Percentiles rank a stretch among this genome's conserved stretches.
phyloP scores from a whole-genome alignment of 2,329 filamentous ascomycete genomes.

The Epichloe gansuensis region DNA sequence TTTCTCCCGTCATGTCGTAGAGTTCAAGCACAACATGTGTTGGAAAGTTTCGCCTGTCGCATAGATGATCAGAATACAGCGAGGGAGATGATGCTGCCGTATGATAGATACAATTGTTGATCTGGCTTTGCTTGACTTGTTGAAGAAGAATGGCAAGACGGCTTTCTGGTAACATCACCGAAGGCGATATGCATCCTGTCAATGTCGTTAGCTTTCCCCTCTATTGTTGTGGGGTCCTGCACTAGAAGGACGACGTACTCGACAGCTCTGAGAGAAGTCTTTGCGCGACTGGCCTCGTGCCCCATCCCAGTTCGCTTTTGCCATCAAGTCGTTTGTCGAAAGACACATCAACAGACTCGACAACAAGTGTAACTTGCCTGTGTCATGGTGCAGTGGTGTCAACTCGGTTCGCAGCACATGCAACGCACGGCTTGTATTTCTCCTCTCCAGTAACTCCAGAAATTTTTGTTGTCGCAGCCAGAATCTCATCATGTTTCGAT shows the following conservation, averaged over 20 bases:
- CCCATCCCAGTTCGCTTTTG: slow-evolving; percentile 75
- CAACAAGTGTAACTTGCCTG: slow-evolving; percentile 63
- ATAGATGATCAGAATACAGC: slow-evolving; percentile 78
- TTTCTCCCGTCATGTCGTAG: slow-evolving; percentile 63
- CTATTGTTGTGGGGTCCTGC: not conserved
- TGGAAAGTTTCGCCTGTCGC: slow-evolving; percentile 71
- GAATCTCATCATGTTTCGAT: slow-evolving; percentile 73
- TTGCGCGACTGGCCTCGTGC: slow-evolving; percentile 61
- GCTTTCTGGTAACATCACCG: slow-evolving; percentile 92
- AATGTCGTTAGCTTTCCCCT: not conserved
- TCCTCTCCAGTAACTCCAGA: slow-evolving; percentile 71
- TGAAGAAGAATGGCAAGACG: slow-evolving; percentile 70
- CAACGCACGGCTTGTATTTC: slow-evolving; percentile 62
- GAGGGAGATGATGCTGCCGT: slow-evolving; percentile 70
- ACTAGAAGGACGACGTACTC: slow-evolving; percentile 40
- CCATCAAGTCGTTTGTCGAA: slow-evolving; percentile 61
- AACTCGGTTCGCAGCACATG: slow-evolving; percentile 78
- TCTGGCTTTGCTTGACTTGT: slow-evolving; percentile 74
- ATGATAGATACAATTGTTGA: slow-evolving; percentile 77
- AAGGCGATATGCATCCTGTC: slow-evolving; percentile 79
- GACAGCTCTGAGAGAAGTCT: slow-evolving; percentile 70
- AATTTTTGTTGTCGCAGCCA: slow-evolving; percentile 90
- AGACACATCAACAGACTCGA: slow-evolving; percentile 87
- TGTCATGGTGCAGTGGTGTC: slow-evolving; percentile 73
- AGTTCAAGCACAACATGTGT: slow-evolving; percentile 59